Evolutionary conservation across 768 basidiomycete species (phyloP).

Genomic region (Mycena alexandri): DNA sequence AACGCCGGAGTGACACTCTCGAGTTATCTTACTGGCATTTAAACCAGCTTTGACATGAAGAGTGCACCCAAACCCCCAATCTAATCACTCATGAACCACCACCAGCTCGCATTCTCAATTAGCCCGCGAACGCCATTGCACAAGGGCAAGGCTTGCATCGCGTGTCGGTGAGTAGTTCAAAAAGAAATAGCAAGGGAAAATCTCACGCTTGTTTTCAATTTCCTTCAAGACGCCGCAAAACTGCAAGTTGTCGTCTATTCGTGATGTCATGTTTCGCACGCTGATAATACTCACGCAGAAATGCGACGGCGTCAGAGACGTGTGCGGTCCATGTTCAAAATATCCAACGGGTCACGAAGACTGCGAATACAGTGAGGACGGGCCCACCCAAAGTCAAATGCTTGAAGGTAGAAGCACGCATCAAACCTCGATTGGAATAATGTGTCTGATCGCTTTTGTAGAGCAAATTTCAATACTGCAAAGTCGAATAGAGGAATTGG

Average conservation of each 20-base stretch:
- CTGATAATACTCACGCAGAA: slow-evolving; percentile 11
- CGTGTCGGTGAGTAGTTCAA: slow-evolving; percentile 25
- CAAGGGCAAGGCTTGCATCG: slow-evolving; percentile 30
- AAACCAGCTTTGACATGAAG: too few relatives aligned
- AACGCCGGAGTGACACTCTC: too few relatives aligned
- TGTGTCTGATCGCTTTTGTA: neutral
- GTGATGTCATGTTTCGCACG: too few relatives aligned
- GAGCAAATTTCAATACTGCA: slow-evolving; percentile 35
- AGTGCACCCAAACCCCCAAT: neutral
- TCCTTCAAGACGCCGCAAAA: slow-evolving; percentile 26
- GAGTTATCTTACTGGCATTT: too few relatives aligned
- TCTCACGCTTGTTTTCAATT: neutral
- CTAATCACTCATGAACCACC: neutral
- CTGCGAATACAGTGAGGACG: slow-evolving; percentile 36
- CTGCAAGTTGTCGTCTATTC: slow-evolving; percentile 13
- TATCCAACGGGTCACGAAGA: slow-evolving; percentile 25
- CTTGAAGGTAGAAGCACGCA: slow-evolving; percentile 26
- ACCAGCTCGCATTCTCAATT: neutral
- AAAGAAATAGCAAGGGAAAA: neutral
- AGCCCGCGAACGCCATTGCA: slow-evolving; percentile 13
- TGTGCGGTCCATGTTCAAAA: slow-evolving; percentile 32
- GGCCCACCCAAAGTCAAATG: slow-evolving; percentile 22
- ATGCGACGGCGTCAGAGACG: slow-evolving; percentile 29
- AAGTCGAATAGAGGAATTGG: slow-evolving; percentile 33
- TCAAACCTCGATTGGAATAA: neutral